phyloP scores from a whole-genome alignment of 768 basidiomycete genomes.

The Boletellus emodensis region DNA sequence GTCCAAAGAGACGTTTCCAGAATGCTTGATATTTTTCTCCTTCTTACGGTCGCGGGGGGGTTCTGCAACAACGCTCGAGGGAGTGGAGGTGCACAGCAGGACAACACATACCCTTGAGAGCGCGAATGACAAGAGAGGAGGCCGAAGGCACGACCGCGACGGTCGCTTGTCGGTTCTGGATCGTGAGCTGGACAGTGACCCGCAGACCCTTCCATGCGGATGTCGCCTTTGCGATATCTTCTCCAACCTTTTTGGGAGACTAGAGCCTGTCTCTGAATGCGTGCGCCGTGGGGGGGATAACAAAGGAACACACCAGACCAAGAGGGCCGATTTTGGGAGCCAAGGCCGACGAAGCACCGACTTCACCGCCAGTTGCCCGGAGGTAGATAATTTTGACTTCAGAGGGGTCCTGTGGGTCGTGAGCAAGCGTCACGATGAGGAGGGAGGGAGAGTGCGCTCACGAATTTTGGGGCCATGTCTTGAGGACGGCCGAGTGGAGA shows the following conservation, averaged over 20 bases:
- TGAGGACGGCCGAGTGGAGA: conserved; percentile 10
- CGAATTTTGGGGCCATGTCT: conserved; percentile 78
- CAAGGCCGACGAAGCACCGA: conserved; percentile 96
- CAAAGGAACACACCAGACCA: conserved; percentile 73
- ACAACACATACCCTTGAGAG: conserved; percentile 84
- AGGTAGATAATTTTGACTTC: conserved; percentile 99
- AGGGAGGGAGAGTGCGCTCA: conserved; percentile 31
- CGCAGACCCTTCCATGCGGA: conserved; percentile 99
- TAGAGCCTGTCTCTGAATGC: conserved; percentile 32
- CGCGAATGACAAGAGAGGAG: conserved; percentile 94
- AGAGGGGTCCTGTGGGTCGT: conserved; percentile 76
- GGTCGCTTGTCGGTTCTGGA: conserved; percentile 99
- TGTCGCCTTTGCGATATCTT: conserved; percentile 99
- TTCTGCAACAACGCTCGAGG: conserved; percentile 47
- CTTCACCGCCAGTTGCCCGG: conserved; percentile 97
- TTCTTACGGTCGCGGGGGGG: conserved; percentile 99
- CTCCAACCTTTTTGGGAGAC: conserved; percentile 99
- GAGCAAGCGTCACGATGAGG: neutral
- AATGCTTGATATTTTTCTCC: conserved; percentile 99
- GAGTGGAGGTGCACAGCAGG: neutral
- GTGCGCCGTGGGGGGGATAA: neutral
- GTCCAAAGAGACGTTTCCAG: conserved; percentile 88
- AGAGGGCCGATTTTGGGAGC: conserved; percentile 99
- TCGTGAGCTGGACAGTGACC: conserved; percentile 97
- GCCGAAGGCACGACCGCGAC: conserved; percentile 97